Conservation (phyloP, 1,284 basidiomycete species). For the Papiliotrema flavescens region DNA sequence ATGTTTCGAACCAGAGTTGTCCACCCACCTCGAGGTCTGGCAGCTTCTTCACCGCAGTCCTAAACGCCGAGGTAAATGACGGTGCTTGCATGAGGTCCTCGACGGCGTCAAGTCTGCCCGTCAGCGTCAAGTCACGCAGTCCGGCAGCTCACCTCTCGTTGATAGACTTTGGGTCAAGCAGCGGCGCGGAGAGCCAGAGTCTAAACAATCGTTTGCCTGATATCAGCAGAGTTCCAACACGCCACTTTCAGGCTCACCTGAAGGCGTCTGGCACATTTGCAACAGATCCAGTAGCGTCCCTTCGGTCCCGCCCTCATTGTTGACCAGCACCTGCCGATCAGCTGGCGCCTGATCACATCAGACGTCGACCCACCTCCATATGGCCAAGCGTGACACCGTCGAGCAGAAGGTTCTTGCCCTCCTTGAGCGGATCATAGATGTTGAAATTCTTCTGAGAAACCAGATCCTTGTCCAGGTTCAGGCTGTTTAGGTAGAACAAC, state of each 20-base stretch:
- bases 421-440: conserved; percentile 88
- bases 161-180: conserved; percentile 74
- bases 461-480: conserved; percentile 92
- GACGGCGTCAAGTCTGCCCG: conserved; percentile 79
- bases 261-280: conserved; percentile 82
- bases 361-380: conserved; percentile 62
- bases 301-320: conserved; percentile 85
- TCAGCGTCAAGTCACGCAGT: conserved; percentile 1
- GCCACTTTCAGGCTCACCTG: conserved; percentile 56
- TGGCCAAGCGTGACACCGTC: conserved; percentile 93
- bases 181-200: conserved; percentile 87
- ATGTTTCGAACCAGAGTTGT: background rate
- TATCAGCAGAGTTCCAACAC: background rate
- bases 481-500: conserved; percentile 85
- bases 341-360: background rate
- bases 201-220: conserved; percentile 82
- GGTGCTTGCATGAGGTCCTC: conserved; percentile 77
- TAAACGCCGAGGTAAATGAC: conserved; percentile 71
- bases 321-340: conserved; percentile 66
- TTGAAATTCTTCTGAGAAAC: conserved; percentile 94
- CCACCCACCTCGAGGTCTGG: conserved; percentile 72
- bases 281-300: conserved; percentile 80
- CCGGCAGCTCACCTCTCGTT: conserved; percentile 64
- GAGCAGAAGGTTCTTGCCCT: conserved; percentile 73
- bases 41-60: conserved; percentile 67